Evolutionary conservation across 148 eudicot genomes (phyloP).

Genomic region (Fallopia convolvulus): DNA sequence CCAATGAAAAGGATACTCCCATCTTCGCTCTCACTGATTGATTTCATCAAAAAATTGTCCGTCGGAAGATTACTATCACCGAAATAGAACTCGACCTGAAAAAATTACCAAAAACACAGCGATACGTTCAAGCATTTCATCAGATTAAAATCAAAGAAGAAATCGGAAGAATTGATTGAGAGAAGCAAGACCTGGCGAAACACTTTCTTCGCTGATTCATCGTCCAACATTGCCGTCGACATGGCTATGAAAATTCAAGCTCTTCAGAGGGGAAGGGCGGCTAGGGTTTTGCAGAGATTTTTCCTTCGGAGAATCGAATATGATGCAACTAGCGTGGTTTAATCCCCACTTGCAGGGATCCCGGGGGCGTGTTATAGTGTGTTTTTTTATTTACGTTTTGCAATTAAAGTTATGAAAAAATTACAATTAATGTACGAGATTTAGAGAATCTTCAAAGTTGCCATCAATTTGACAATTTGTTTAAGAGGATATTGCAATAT

Average conservation of each 20-base stretch:
- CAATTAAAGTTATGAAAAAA: no score
- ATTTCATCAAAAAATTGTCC: constrained; percentile 51
- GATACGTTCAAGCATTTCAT: not conserved
- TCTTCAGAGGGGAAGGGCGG: constrained; percentile 1
- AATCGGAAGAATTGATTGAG: not conserved
- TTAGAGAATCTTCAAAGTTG: not conserved
- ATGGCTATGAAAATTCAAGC: constrained; percentile 19
- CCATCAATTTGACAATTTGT: no score
- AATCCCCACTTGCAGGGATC: not conserved
- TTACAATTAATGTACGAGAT: not conserved
- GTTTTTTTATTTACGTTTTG: not conserved
- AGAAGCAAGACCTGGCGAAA: constrained; percentile 58
- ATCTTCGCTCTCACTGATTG: constrained; percentile 68
- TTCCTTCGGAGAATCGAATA: not conserved
- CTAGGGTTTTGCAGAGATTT: constrained; percentile 26
- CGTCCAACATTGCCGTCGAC: constrained; percentile 39
- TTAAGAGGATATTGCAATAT: no score
- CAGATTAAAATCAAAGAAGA: not conserved
- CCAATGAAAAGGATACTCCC: constrained; percentile 67
- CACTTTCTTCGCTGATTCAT: constrained; percentile 72
- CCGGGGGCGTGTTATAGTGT: not conserved
- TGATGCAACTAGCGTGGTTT: not conserved
- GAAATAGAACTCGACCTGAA: constrained; percentile 89
- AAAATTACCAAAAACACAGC: not conserved
- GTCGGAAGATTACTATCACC: constrained; percentile 90